Evolutionary conservation across 257 asterid genomes (phyloP), one percentile per base, ranked within the genome.

Genomic region (Solanum phureja): DNA sequence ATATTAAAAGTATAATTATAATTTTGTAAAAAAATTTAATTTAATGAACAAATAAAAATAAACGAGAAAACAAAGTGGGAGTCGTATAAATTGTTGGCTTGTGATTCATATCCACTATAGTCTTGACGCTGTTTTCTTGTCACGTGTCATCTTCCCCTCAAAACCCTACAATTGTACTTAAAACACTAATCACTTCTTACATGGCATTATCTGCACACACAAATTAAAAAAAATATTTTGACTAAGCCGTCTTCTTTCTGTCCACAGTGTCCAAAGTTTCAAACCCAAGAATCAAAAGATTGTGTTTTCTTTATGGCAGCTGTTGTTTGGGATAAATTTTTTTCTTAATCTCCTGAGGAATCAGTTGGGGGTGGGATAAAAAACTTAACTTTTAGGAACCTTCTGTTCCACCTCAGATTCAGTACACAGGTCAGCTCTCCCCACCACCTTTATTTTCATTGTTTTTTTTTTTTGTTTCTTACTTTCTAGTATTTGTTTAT

Each of bases 361-460:
- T 11, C 83, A 37, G 1, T 76, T 38, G 35, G 71, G 86, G 71
- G 19, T 14, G 58, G n/a, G 38, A 49, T 31, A 82, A 37, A 37
- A 60, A 62, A 33, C 58, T 4, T 4, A 21, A 60, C 37, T 84
- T 66, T 66, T 84, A 23, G n/a, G 72, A 64, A 35, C 76, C 38
- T 84, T 7, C 68, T 24, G 77, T 64, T 84, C 87, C 77, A 84
- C 87, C 87, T 83, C 74, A 34, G 74, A 56, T 66, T 29, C 60
- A 37, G 16, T 42, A 62, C 76, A 34, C 87, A 84, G 87, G 87
- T 84, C 79, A 84, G 87, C 87, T 64, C 5, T 3, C 87, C 76
- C 35, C 76, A n/a, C 56, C 76, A 13, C 62, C 58, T 37, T 14
- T 14, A 8, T 33, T 83, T 58, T 23, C 34, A n/a, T 12, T 84